Evolutionary conservation across 768 basidiomycete genomes (phyloP), one percentile per base, ranked within the genome.

Genomic region (Pilatotrama ljubarskyi): DNA sequence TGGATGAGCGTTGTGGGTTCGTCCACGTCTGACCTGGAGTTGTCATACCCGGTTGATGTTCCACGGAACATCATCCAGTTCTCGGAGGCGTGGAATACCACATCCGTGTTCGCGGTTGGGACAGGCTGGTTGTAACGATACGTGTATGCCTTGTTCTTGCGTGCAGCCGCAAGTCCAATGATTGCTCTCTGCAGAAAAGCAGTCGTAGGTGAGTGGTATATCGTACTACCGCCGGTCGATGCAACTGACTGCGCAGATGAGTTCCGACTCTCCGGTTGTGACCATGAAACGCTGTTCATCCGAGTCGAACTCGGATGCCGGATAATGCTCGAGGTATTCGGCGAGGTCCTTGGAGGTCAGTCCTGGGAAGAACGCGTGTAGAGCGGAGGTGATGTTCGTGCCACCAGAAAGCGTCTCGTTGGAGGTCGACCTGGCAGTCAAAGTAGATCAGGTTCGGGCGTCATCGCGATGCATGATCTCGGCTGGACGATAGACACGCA

Each of bases 41-140:
- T 32, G 29, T 32, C 29, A 18, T 65, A 85, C 86, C 85, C 85
- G 29, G 84, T 85, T 58, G 81, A 82, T 1, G 76, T 80, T 1
- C 87, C 85, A 20, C 71, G 69, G 73, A 85, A 86, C 84, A 86
- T 82, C 83, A 85, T 85, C 81, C 82, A 86, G 64, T 87, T 85
- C 67, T 85, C 86, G 0, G 86, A 77, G 7, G 85, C 79, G 61
- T 86, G 85, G 1, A 52, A 69, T 1, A 82, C 80, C 9, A 58
- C 42, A 13, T 58, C 55, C 17, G 72, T 72, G 15, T 72, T 72
- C 4, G 63, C 61, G 0, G 81, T 80, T 7, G 81, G 81, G 52
- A 83, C 80, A 4, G 75, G 72, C 59, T 85, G 82, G 68, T 86
- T 85, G 69, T 84, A 86, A 25, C 84, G 77, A 64, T 85, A 86